These are phyloP conservation scores for Cercis canadensis DNA, from an alignment of 306 rosid species.

Conservation along the genomic window DNA sequence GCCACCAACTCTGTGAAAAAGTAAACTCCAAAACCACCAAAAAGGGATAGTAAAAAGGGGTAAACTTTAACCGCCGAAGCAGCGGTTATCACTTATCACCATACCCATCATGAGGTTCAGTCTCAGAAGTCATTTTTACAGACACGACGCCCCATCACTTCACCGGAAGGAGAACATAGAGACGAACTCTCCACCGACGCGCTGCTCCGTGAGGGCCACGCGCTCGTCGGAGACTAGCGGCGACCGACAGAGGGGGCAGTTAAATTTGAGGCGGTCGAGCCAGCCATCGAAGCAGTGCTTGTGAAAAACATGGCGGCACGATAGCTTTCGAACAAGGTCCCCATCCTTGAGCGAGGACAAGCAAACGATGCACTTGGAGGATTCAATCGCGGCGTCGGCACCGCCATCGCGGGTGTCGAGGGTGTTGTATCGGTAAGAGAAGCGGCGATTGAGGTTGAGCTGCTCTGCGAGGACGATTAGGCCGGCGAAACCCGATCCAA, in stretches of 20 bases:
- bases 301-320: conserved; percentile 86
- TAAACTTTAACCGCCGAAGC: conserved; percentile 12
- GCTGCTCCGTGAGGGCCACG: conserved; percentile 56
- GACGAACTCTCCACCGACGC: conserved; percentile 56
- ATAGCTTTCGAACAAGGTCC: conserved; percentile 71
- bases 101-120: not conserved
- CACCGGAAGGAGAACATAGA: conserved; percentile 67
- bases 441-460: conserved; percentile 55
- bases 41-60: conserved; percentile 7
- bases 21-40: too few species aligned
- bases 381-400: not conserved
- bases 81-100: not conserved
- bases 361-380: conserved; percentile 70
- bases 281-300: conserved; percentile 81
- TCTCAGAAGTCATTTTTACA: not conserved
- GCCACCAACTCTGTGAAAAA: conserved; percentile 38
- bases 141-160: conserved; percentile 41
- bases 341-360: conserved; percentile 51
- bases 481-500: conserved; percentile 74
- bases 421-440: conserved; percentile 43
- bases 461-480: conserved; percentile 76
- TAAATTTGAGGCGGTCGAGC: conserved; percentile 76
- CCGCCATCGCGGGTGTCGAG: not conserved
- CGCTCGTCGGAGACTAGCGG: conserved; percentile 56
- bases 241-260: conserved; percentile 85